phyloP scores from a whole-genome alignment of 208 protist genomes.

The Trypanosoma theileri region DNA sequence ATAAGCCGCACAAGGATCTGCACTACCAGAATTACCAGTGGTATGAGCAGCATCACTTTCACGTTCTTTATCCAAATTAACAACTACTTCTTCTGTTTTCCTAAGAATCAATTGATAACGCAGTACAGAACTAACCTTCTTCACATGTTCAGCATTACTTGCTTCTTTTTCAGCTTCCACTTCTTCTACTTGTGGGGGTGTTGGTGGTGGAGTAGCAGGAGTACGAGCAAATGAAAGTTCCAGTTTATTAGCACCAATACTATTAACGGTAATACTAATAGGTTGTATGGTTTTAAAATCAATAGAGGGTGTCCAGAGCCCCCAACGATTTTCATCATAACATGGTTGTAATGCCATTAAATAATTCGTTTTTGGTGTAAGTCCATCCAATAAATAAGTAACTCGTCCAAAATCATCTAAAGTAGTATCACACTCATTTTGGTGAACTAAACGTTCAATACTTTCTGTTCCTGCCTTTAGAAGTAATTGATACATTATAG shows the following conservation, averaged over 20 bases:
- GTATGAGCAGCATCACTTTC: conserved; percentile 7
- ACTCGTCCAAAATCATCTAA: conserved; percentile 29
- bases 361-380: conserved; percentile 74
- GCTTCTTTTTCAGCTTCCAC: background rate
- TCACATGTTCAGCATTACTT: conserved; percentile 2
- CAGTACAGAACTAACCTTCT: conserved; percentile 28
- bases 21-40: background rate
- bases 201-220: background rate
- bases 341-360: conserved; percentile 81
- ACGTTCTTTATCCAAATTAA: background rate
- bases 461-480: conserved; percentile 25
- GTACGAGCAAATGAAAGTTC: conserved; percentile 44
- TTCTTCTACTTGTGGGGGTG: background rate
- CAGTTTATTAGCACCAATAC: conserved; percentile 33
- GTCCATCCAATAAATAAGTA: conserved; percentile 56
- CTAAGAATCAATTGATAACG: conserved; percentile 51
- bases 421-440: conserved; percentile 22
- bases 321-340: conserved; percentile 80
- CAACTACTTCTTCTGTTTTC: conserved; percentile 33
- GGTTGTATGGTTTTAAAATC: conserved; percentile 64
- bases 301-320: conserved; percentile 73
- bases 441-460: conserved; percentile 31
- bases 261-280: conserved; percentile 41
- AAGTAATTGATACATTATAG: conserved; percentile 34
- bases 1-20: background rate